Conservation (phyloP, 495 filamentous ascomycete species). For the Lasiosphaeria ovina region DNA sequence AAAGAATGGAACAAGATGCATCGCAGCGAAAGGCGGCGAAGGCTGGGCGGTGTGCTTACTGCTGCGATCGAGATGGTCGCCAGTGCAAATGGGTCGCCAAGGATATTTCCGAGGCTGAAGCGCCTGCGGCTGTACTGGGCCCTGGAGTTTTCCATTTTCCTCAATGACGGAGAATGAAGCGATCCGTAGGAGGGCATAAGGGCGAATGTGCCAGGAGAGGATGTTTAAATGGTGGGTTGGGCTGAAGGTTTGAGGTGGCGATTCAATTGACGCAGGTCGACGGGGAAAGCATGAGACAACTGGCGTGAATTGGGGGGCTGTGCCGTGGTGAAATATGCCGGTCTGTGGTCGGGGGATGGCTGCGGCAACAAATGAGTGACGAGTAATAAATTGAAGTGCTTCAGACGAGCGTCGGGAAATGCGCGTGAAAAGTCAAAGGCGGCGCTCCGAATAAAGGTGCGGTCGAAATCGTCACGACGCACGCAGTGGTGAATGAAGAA, state of each 20-base stretch:
- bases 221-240: slow-evolving; percentile 8
- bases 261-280: slow-evolving; percentile 27
- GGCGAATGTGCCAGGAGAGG: slow-evolving; percentile 22
- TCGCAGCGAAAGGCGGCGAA: not conserved
- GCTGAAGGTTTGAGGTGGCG: slow-evolving; percentile 24
- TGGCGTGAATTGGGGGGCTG: slow-evolving; percentile 3
- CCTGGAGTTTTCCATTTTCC: slow-evolving; percentile 72
- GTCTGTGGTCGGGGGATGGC: slow-evolving; percentile 12
- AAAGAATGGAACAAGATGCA: not conserved
- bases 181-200: slow-evolving; percentile 74
- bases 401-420: not conserved
- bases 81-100: slow-evolving; percentile 95
- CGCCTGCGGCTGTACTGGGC: slow-evolving; percentile 56
- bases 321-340: slow-evolving; percentile 4
- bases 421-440: slow-evolving; percentile 4
- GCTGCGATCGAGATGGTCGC: slow-evolving; percentile 89
- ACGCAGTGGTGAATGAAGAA: not conserved
- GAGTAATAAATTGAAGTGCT: slow-evolving; percentile 4
- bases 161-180: slow-evolving; percentile 68
- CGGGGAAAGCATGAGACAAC: slow-evolving; percentile 19
- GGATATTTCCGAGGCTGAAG: slow-evolving; percentile 79
- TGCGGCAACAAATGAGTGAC: slow-evolving; percentile 11
- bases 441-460: not conserved
- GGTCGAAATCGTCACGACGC: slow-evolving; percentile 9
- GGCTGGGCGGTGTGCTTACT: slow-evolving; percentile 52